Percentiles rank a stretch among this genome's conserved stretches.
These are phyloP conservation scores for Botryotinia convoluta DNA, from an alignment of 2,329 filamentous ascomycete genomes.

Conservation along the genomic window DNA sequence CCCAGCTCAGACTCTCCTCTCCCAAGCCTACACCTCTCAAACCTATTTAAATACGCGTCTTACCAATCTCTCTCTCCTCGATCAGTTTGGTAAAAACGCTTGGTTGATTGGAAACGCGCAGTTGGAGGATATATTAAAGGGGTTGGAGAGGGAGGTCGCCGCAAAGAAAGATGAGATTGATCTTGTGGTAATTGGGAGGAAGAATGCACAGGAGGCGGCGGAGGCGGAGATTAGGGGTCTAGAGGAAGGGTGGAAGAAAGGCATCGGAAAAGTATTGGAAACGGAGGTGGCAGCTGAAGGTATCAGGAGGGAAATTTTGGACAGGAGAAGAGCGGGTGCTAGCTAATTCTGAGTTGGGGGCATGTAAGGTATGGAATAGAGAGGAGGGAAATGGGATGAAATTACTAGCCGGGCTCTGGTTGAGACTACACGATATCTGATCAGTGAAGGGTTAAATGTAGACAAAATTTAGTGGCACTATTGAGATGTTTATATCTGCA, in stretches of 20 bases:
- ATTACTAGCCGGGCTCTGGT: not conserved
- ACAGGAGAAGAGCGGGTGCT: conserved; percentile 51
- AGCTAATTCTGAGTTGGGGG: not conserved
- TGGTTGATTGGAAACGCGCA: conserved; percentile 87
- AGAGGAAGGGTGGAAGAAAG: conserved; percentile 75
- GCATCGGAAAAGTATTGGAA: conserved; percentile 78
- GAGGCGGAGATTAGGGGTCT: conserved; percentile 70
- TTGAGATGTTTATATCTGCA: not conserved
- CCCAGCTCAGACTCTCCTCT: conserved; percentile 40
- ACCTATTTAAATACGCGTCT: conserved; percentile 51
- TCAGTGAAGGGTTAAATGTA: not conserved
- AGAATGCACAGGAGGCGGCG: conserved; percentile 66
- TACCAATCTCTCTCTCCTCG: conserved; percentile 32
- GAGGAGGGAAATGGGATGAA: too few relatives aligned
- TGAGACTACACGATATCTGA: not conserved
- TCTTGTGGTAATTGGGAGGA: conserved; percentile 66
- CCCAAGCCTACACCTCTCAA: conserved; percentile 54
- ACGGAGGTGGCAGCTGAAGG: conserved; percentile 80
- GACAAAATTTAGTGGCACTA: not conserved
- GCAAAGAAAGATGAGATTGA: conserved; percentile 68
- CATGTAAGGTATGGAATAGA: not conserved
- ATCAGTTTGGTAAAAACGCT: conserved; percentile 69
- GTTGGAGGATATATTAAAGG: conserved; percentile 67
- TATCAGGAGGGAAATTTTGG: conserved; percentile 64
- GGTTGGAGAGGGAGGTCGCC: conserved; percentile 72